Conservation (phyloP, 192 early-diverging fungal genomes). For the Lunasporangiospora selenospora region DNA sequence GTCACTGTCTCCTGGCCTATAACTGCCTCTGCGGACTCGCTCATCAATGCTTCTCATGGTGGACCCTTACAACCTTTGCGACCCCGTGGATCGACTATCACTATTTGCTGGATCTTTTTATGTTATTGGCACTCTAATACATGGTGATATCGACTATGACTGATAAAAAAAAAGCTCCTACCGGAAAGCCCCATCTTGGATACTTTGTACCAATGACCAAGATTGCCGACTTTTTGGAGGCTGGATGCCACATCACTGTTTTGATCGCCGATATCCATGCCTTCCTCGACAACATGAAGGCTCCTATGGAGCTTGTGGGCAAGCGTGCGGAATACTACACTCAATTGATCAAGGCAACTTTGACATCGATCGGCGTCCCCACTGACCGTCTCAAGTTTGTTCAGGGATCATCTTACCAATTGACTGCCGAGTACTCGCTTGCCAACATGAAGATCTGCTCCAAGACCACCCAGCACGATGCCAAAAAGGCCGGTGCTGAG, state of each 20-base stretch:
- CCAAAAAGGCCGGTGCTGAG: conserved; percentile 98
- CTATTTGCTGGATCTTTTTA: too few relatives aligned
- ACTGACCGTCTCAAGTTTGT: conserved; percentile 94
- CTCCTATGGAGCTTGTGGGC: conserved; percentile 89
- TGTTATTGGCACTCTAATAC: too few relatives aligned
- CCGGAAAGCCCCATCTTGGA: conserved; percentile 94
- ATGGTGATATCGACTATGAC: too few relatives aligned
- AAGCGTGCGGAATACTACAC: conserved; percentile 95
- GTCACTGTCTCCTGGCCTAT: conserved; percentile 6
- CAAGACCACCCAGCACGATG: conserved; percentile 90
- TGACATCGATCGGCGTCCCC: conserved; percentile 93
- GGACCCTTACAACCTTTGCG: too few relatives aligned
- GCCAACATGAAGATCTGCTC: conserved; percentile 91
- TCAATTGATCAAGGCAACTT: conserved; percentile 85
- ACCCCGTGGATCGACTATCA: too few relatives aligned
- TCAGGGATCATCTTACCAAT: conserved; percentile 87
- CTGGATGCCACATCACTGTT: conserved; percentile 84
- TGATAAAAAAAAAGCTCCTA: conserved; percentile 68
- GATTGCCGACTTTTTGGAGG: conserved; percentile 94
- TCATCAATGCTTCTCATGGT: too few relatives aligned
- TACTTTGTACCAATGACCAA: conserved; percentile 99
- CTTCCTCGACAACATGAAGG: conserved; percentile 98
- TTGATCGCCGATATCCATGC: conserved; percentile 97
- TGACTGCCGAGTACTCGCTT: conserved; percentile 88
- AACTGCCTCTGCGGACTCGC: background rate